Conservation (phyloP, 192 early-diverging fungal species). For the Backusella morwellensis region DNA sequence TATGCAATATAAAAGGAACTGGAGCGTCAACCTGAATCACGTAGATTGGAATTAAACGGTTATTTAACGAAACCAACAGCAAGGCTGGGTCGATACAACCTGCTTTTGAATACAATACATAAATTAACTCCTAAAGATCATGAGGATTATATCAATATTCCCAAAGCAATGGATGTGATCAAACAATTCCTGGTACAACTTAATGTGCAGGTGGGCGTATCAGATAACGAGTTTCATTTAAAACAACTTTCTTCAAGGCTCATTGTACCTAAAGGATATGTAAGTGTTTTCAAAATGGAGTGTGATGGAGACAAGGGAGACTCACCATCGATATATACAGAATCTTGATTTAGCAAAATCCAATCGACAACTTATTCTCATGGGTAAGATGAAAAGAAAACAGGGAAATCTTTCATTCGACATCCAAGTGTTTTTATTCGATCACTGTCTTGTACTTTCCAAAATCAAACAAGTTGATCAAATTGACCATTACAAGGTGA, state of each 20-base stretch:
- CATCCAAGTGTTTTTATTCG: conserved; percentile 81
- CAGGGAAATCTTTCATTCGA: conserved; percentile 22
- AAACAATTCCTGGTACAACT: conserved; percentile 1
- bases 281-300: not conserved
- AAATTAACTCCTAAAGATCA: conserved; percentile 6
- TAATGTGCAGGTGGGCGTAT: not conserved
- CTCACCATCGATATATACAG: conserved; percentile 12
- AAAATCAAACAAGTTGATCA: conserved; percentile 61
- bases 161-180: not conserved
- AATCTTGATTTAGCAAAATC: conserved; percentile 71
- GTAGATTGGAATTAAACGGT: conserved; percentile 80
- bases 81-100: conserved; percentile 54
- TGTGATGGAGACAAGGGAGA: no score
- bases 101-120: conserved; percentile 12
- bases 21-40: conserved; percentile 71
- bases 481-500: conserved; percentile 60
- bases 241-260: conserved; percentile 59
- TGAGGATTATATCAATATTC: not conserved
- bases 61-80: conserved; percentile 87
- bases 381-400: conserved; percentile 72
- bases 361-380: conserved; percentile 70
- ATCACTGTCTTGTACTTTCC: conserved; percentile 79
- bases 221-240: conserved; percentile 7
- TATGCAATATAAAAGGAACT: conserved; percentile 37
- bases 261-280: conserved; percentile 41